These are phyloP conservation scores for Petunia axillaris DNA, from an alignment of 257 asterid species.

Conservation along the genomic window DNA sequence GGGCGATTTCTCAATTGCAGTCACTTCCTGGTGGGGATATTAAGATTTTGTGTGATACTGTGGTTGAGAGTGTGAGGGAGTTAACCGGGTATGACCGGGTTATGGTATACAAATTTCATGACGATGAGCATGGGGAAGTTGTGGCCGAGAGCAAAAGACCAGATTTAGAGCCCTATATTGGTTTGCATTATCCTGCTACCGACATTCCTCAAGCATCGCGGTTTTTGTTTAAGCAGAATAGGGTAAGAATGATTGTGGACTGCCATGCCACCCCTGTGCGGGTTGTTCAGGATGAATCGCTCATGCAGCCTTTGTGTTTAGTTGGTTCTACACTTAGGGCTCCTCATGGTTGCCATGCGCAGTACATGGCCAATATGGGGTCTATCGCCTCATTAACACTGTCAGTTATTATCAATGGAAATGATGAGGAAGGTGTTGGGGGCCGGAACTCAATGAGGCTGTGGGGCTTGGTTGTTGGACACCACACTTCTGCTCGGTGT, in stretches of 20 bases:
- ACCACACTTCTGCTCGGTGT: constrained; percentile 69
- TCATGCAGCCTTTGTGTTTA: constrained; percentile 68
- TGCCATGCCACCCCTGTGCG: constrained; percentile 52
- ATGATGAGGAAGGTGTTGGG: constrained; percentile 53
- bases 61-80: constrained; percentile 72
- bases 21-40: constrained; percentile 85
- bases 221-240: constrained; percentile 63
- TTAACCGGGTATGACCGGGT: constrained; percentile 81
- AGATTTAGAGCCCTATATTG: constrained; percentile 65
- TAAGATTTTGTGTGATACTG: constrained; percentile 72
- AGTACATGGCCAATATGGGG: constrained; percentile 73
- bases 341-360: constrained; percentile 70
- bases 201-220: constrained; percentile 75
- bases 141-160: constrained; percentile 63
- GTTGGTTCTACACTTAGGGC: constrained; percentile 69
- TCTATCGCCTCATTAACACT: constrained; percentile 60
- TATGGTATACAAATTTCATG: constrained; percentile 87
- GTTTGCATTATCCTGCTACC: constrained; percentile 64
- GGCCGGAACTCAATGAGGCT: constrained; percentile 72
- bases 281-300: constrained; percentile 56
- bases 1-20: constrained; percentile 80
- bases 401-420: constrained; percentile 64
- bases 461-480: constrained; percentile 95
- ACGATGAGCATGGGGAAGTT: constrained; percentile 79
- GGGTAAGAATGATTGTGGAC: constrained; percentile 70